These are phyloP conservation scores for Scenedesmus sp. DNA, from an alignment of 163 green algal genomes.

Conservation along the genomic window DNA sequence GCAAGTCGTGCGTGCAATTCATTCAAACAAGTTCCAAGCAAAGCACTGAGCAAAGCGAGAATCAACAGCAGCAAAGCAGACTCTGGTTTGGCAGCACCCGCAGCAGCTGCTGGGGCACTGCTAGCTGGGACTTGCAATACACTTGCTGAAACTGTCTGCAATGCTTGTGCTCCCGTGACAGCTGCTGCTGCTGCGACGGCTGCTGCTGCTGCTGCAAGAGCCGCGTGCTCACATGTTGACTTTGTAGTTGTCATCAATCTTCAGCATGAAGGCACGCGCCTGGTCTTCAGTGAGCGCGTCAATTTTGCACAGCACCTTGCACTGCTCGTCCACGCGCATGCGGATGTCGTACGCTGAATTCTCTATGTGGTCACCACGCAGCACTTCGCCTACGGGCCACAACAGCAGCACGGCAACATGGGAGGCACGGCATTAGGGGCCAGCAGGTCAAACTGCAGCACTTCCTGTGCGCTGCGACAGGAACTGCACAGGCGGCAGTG, in stretches of 20 bases:
- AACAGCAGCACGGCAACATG: neutral
- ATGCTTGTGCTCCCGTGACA: too few relatives aligned
- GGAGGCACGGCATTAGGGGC: neutral
- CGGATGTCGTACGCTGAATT: conserved; percentile 96
- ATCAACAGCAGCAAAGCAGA: too few relatives aligned
- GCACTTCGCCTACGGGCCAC: conserved; percentile 82
- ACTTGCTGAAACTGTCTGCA: too few relatives aligned
- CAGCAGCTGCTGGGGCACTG: too few relatives aligned
- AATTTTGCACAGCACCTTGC: conserved; percentile 95
- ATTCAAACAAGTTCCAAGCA: too few relatives aligned
- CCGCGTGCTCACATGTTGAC: conserved; percentile 93
- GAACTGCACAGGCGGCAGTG: too few relatives aligned
- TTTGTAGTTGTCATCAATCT: conserved; percentile 96
- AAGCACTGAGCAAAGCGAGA: too few relatives aligned
- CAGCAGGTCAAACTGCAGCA: too few relatives aligned
- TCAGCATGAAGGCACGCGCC: conserved; percentile 83
- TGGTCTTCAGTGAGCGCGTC: conserved; percentile 79
- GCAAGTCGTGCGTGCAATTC: too few relatives aligned
- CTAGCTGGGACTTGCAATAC: too few relatives aligned
- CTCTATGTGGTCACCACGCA: conserved; percentile 97
- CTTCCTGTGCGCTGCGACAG: too few relatives aligned
- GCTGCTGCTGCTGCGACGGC: neutral
- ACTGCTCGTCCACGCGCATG: conserved; percentile 94
- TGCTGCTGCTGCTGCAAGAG: neutral
- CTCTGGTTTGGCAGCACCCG: too few relatives aligned